A percentile compares a stretch with the other conserved stretches of the same genome.
These are phyloP conservation scores for Phytophthora pseudosyringae DNA, from an alignment of 352 stramenopile genomes.

Conservation along the genomic window DNA sequence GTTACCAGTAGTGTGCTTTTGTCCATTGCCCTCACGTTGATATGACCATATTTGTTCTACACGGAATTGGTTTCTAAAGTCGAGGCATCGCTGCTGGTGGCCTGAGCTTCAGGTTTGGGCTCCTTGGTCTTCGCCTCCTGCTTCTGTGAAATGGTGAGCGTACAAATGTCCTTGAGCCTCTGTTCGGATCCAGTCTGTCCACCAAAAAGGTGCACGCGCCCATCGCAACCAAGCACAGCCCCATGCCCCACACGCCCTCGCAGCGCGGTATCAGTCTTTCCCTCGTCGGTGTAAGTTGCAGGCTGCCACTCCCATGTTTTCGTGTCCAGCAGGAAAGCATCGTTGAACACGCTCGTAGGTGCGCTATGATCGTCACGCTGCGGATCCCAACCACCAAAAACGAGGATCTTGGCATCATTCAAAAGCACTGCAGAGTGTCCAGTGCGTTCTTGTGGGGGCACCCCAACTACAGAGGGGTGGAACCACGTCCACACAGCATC, in stretches of 20 bases:
- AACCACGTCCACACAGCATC: constrained; percentile 85
- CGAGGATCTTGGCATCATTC: constrained; percentile 85
- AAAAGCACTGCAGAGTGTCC: constrained; percentile 91
- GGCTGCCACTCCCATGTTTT: constrained; percentile 90
- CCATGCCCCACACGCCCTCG: constrained; percentile 88
- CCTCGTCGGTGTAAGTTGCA: constrained; percentile 49
- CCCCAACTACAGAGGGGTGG: constrained; percentile 81
- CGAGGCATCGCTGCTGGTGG: background rate
- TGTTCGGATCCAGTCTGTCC: constrained; percentile 83
- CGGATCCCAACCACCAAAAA: constrained; percentile 95
- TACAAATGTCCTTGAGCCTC: constrained; percentile 86
- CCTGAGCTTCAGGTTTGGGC: background rate
- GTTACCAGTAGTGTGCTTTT: constrained; percentile 19
- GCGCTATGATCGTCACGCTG: constrained; percentile 61
- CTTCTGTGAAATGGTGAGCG: constrained; percentile 44
- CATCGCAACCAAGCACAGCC: constrained; percentile 68
- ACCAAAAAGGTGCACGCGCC: constrained; percentile 87
- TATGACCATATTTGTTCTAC: constrained; percentile 5
- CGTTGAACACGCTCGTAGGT: constrained; percentile 80
- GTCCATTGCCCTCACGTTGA: constrained; percentile 2
- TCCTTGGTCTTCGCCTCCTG: constrained; percentile 11
- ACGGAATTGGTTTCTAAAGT: constrained; percentile 21
- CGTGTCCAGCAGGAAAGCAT: constrained; percentile 92
- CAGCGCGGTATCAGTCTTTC: constrained; percentile 11
- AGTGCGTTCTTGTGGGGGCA: constrained; percentile 79